Evolutionary conservation across 2,329 filamentous ascomycete species (phyloP), one percentile per base, ranked within the genome.

Genomic region (Microcyclospora pomicola): DNA sequence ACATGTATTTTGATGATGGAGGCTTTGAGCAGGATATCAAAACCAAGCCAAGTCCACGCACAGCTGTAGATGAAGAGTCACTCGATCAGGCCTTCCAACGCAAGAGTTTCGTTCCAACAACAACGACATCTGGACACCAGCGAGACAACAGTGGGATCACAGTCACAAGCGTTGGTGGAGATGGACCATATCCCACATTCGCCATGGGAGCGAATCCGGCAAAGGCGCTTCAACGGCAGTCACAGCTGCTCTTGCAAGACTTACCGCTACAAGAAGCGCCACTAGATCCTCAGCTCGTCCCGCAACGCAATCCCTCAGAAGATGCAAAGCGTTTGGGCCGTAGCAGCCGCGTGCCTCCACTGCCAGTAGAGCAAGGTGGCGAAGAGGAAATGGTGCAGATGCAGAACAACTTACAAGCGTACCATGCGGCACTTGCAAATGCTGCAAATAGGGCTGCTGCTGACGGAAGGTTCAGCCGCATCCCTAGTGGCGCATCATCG

Each of bases 401-500:
- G 15, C 67, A 73, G 50, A 65, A 69, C 28, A 76, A 71, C 40
- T 63, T 82, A 14, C 75, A 76, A 31, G 80, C 75, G 1, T 88
- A 95, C 51, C 86, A 94, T 54, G 80, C 80, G 37, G 85, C 86
- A 1, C 68, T 96, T 4, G 85, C 84, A 2, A 79, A 82, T 34
- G 88, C 86, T 6, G 81, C 85, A 9, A 78, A 80, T 43, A 71
- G 80, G 53, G 85, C 86, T 5, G 80, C 77, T 15, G 75, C 75
- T 1, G 79, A 78, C 29, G 84, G 84, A 2, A 79, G 82, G 40
- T 88, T 93, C 49, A 67, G 73, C 12, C 71, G 83, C 11, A 38
- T 43, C 24, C 42, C 47, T 10, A 53, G 51, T 35, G 33, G 45
- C 9, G 27, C 42, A 6, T 42, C 46, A 9, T 45, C 48, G 2